Conservation (phyloP, 306 rosid species). For the Ormosia emarginata region DNA sequence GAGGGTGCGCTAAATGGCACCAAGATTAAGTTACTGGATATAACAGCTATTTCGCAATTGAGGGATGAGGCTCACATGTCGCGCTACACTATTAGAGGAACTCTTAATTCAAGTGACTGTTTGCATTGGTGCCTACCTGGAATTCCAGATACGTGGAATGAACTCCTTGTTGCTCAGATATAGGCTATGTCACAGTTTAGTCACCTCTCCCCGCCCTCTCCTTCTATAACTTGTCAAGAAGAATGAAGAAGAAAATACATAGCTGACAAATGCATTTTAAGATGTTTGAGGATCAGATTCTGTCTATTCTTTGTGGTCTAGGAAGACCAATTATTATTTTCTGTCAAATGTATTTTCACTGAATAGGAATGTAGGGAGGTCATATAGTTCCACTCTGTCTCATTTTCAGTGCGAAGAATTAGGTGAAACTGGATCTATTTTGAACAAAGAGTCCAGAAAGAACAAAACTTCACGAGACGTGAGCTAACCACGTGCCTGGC, state of each 20-base stretch:
- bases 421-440: constrained; percentile 6
- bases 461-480: neutral
- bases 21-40: constrained; percentile 69
- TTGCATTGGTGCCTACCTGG: constrained; percentile 98
- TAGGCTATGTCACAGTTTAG: constrained; percentile 30
- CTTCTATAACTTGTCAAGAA: neutral
- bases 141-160: constrained; percentile 93
- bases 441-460: constrained; percentile 14
- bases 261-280: neutral
- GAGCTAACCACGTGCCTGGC: neutral
- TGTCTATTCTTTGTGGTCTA: constrained; percentile 38
- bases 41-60: constrained; percentile 76
- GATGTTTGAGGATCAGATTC: constrained; percentile 8
- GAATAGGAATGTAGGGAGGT: constrained; percentile 9
- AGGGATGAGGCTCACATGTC: constrained; percentile 96
- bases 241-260: neutral
- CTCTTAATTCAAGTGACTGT: constrained; percentile 62
- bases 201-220: neutral
- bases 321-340: constrained; percentile 28
- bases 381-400: neutral
- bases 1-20: constrained; percentile 83
- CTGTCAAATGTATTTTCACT: neutral
- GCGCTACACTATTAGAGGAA: constrained; percentile 58
- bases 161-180: constrained; percentile 75
- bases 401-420: neutral